Base-by-base conservation (phyloP, 345 rosid species). In the Pelargonium nanum region DNA sequence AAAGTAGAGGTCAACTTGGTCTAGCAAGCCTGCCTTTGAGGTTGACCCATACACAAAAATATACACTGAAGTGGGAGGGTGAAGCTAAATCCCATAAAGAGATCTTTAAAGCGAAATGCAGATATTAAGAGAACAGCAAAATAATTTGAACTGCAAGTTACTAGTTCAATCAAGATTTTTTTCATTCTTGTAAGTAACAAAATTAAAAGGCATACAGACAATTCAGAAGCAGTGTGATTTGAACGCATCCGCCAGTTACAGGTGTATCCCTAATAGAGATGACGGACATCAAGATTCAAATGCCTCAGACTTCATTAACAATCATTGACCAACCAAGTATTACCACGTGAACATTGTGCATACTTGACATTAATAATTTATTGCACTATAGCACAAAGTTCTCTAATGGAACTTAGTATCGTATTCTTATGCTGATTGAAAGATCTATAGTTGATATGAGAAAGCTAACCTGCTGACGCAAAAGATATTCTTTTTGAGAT, bases 401-500 rank as follows among this genome's bases (percentile, higher is more conserved):
- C 16, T 17, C n/a, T n/a, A n/a, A 40, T 15, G 15, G 48, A 40
- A 40, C 10, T 40, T 40, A 6, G 48, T 12, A 40, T 9, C 15
- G 15, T 6, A 40, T 10, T 40, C 5, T 9, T 17, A 40, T 60
- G n/a, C 9, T 8, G 26, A 22, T 1, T 19, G 19, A 13, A 19
- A 56, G 17, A 61, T 55, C 10, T 22, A 19, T 2, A 10, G 19
- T 25, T 19, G 56, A 65, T 48, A 23, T 55, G 55, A 58, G 59
- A 66, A 74, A 56, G 71, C 83, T 59, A 76, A 93, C 99, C 96
- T 93, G 99, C 77, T 93, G 99, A 50, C 97, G 97, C 74, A 93
- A 74, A 75, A 93, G 99, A 79, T 85, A 93, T 71, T 93, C 99
- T 76, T 93, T 93, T 79, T 93, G 99, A 58, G 99, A 87, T 80